Conservation (phyloP, 441 rosid species). For the Cnidoscolus chayamansa region DNA sequence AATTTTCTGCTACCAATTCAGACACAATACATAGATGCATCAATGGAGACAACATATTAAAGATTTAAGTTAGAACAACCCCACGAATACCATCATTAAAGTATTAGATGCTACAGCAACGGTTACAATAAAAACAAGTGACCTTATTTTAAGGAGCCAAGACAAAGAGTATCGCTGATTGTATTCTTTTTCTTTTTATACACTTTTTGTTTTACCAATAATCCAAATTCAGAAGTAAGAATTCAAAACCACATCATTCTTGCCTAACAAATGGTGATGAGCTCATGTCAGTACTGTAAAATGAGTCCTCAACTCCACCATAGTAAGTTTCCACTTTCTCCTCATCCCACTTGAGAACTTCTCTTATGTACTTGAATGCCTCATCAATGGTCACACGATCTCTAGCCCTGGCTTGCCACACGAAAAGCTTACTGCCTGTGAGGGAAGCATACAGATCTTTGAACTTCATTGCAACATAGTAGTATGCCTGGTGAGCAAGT, state of each 20-base stretch:
- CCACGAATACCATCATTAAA: neutral
- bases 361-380: slow-evolving; percentile 89
- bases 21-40: no score
- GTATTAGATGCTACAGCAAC: neutral
- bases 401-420: slow-evolving; percentile 88
- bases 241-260: slow-evolving; percentile 33
- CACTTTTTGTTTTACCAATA: slow-evolving; percentile 5
- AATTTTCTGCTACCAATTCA: no score
- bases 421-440: slow-evolving; percentile 77
- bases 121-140: neutral
- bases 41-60: no score
- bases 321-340: slow-evolving; percentile 70
- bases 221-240: slow-evolving; percentile 5
- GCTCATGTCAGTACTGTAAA: slow-evolving; percentile 88
- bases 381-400: slow-evolving; percentile 71
- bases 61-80: no score
- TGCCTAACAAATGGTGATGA: slow-evolving; percentile 79
- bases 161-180: neutral
- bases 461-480: slow-evolving; percentile 91
- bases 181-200: neutral
- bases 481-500: slow-evolving; percentile 86
- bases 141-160: slow-evolving; percentile 16
- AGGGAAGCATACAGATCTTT: slow-evolving; percentile 78
- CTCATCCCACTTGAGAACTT: slow-evolving; percentile 94
- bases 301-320: slow-evolving; percentile 78